Evolutionary conservation across 768 basidiomycete species (phyloP).

Genomic region (Mycena alexandri): DNA sequence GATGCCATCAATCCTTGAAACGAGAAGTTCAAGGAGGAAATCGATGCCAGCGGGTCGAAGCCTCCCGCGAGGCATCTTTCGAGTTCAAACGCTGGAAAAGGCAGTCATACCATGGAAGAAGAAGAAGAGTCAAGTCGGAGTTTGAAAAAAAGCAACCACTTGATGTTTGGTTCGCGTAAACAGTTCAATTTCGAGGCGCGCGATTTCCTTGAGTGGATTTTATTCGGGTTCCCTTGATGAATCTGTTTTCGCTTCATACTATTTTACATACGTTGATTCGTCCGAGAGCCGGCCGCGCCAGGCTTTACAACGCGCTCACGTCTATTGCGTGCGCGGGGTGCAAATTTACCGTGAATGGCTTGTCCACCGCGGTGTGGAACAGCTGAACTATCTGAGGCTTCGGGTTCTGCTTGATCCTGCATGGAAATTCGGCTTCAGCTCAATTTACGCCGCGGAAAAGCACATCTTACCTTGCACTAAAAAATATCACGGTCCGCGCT

Average conservation of each 20-base stretch:
- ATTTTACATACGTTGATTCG: no score
- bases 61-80: constrained; percentile 1
- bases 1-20: background rate
- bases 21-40: background rate
- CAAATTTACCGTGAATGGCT: constrained; percentile 23
- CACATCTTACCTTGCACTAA: constrained; percentile 30
- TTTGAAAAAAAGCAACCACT: background rate
- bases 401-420: constrained; percentile 24
- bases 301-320: constrained; percentile 7
- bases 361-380: constrained; percentile 33
- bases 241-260: no score
- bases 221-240: no score
- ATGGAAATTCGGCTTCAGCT: background rate
- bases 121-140: background rate
- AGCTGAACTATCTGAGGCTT: constrained; percentile 33
- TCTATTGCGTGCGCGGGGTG: constrained; percentile 1
- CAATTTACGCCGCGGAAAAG: background rate
- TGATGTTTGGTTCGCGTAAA: no score
- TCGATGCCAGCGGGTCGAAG: background rate
- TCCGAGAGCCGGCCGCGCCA: no score
- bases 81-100: background rate
- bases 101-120: background rate
- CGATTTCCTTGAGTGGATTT: no score
- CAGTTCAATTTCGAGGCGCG: no score
- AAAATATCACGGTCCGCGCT: constrained; percentile 28